These are phyloP conservation scores for Lycium ferocissimum DNA, from an alignment of 257 asterid genomes.

Conservation along the genomic window DNA sequence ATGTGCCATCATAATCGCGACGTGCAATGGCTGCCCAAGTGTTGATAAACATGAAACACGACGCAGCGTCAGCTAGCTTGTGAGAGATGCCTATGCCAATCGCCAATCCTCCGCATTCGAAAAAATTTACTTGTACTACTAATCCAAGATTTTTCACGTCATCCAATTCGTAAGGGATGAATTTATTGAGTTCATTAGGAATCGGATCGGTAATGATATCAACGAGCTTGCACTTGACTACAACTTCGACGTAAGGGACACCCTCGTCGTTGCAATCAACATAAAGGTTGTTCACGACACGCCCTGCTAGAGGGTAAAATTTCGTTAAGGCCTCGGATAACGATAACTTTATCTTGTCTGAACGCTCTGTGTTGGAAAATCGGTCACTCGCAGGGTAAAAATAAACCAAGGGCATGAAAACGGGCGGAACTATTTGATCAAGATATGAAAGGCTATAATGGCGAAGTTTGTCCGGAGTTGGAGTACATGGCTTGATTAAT, in stretches of 20 bases:
- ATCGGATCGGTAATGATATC: neutral
- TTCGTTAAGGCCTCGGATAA: neutral
- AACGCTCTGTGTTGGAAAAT: neutral
- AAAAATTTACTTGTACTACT: conserved; percentile 3
- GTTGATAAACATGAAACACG: conserved; percentile 19
- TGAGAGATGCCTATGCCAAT: neutral
- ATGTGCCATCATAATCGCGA: neutral
- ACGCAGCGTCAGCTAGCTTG: neutral
- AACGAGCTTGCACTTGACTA: neutral
- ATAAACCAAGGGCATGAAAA: neutral
- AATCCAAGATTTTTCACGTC: neutral
- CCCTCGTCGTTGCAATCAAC: neutral
- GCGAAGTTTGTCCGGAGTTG: conserved; percentile 41
- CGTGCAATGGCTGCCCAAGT: neutral
- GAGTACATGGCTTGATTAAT: conserved; percentile 47
- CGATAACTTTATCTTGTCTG: neutral
- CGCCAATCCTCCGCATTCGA: conserved; percentile 14
- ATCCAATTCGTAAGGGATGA: too few species aligned
- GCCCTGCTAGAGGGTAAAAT: conserved; percentile 22
- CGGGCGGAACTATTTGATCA: conserved; percentile 53
- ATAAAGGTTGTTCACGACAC: neutral
- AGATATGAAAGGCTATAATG: conserved; percentile 54
- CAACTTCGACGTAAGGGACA: neutral
- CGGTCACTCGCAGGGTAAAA: neutral
- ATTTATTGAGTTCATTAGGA: conserved; percentile 3